Evolutionary conservation across 345 rosid species (phyloP).

Genomic region (Crucihimalaya himalaica): DNA sequence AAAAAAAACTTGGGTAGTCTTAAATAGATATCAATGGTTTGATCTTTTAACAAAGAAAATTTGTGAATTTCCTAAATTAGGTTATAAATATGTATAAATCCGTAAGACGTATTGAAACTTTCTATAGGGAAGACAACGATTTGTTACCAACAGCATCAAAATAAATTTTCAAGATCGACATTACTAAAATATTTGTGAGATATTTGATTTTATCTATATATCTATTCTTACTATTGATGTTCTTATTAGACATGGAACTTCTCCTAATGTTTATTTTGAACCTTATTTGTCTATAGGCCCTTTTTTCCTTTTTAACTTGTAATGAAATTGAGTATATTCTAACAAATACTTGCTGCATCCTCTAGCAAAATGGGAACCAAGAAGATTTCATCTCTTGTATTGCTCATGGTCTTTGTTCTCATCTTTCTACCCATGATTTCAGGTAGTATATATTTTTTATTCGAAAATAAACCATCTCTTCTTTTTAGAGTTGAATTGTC

Average conservation of each 20-base stretch:
- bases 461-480: neutral
- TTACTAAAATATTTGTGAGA: neutral
- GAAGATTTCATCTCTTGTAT: neutral
- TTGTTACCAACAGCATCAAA: neutral
- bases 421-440: neutral
- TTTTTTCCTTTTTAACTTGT: neutral
- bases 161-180: neutral
- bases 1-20: too few relatives aligned
- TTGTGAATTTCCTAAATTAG: too few relatives aligned
- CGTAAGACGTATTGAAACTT: neutral
- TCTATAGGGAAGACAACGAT: neutral
- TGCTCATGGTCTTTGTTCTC: conserved; percentile 2
- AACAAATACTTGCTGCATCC: neutral
- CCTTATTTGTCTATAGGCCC: neutral
- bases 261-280: neutral
- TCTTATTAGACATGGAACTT: neutral
- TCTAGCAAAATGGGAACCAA: conserved; percentile 3
- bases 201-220: too few relatives aligned
- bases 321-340: neutral
- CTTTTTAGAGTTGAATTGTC: too few relatives aligned
- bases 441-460: neutral
- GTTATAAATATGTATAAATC: neutral
- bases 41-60: too few relatives aligned
- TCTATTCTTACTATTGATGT: neutral
- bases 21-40: too few relatives aligned